A percentile compares a stretch with the other conserved stretches of the same genome.
These are phyloP conservation scores for Fraxinus albicans DNA, from an alignment of 305 asterid species.

Conservation along the genomic window DNA sequence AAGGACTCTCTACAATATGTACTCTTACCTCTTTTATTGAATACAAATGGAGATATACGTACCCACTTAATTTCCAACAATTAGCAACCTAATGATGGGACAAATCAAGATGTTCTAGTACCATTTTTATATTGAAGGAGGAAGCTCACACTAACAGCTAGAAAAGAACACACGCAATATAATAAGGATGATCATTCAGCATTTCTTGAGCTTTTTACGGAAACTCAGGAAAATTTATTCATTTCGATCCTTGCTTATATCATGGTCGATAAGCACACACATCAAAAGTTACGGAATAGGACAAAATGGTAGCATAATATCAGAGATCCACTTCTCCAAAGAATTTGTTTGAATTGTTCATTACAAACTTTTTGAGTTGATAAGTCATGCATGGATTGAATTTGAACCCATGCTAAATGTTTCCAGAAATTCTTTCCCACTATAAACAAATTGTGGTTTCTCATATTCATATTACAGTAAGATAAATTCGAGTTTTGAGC, in stretches of 20 bases:
- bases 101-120: background rate
- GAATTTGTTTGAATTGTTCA: background rate
- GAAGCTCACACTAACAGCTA: background rate
- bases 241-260: background rate
- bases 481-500: background rate
- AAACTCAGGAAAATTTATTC: background rate
- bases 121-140: background rate
- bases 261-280: background rate
- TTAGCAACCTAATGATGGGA: background rate
- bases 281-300: background rate
- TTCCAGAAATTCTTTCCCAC: background rate
- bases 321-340: background rate
- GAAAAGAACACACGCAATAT: background rate
- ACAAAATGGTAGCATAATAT: background rate
- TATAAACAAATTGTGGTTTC: background rate
- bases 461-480: background rate
- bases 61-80: background rate
- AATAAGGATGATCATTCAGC: background rate
- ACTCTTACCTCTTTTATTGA: background rate
- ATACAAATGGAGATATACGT: background rate
- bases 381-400: background rate
- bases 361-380: background rate
- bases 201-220: background rate
- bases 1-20: background rate
- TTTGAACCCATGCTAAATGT: background rate